Evolutionary conservation across 2,329 filamentous ascomycete genomes (phyloP), one percentile per base, ranked within the genome.

Genomic region (Diaporthe sp.): DNA sequence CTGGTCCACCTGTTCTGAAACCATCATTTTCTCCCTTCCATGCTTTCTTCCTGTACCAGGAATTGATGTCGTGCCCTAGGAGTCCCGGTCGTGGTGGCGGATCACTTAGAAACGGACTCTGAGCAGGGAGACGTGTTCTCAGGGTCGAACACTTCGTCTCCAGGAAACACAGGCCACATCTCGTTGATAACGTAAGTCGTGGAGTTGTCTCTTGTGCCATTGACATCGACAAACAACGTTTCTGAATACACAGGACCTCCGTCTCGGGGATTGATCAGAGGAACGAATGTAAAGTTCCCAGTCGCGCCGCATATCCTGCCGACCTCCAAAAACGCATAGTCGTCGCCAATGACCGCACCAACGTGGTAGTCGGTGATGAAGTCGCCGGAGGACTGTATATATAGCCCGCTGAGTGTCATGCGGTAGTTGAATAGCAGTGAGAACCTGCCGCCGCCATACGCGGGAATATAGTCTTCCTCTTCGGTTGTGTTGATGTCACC

Each of bases 301-400:
- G 42, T 67, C 28, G 61, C 42, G 61, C 28, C 44, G 28, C 61
- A 67, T n/a, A 67, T 17, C 61, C 61, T 49, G 61, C 61, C 61
- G 6, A 67, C 28, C 2, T 49, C 25, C 61, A 67, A 25, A 1
- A 15, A 4, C 28, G 25, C 42, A 10, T 13, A 37, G 3, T 34
- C 20, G 9, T 10, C 20, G 20, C 28, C 42, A 34, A 67, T n/a
- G 61, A n/a, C 20, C 1, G 25, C 61, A 2, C 17, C 8, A 12
- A 49, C 42, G 17, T 8, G 2, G 42, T 67, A 67, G 42, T 67
- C 42, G 61, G 42, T 49, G 12, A 67, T 67, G 28, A 67, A 49
- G 61, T 67, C 61, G 28, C 44, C 20, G 10, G 61, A 2, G 28
- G 42, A 67, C 44, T n/a, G 61, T 3, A 67, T 67, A 9, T 67